These are phyloP conservation scores for Trichoderma hamatum DNA, from an alignment of 2,329 filamentous ascomycete genomes.

Conservation along the genomic window DNA sequence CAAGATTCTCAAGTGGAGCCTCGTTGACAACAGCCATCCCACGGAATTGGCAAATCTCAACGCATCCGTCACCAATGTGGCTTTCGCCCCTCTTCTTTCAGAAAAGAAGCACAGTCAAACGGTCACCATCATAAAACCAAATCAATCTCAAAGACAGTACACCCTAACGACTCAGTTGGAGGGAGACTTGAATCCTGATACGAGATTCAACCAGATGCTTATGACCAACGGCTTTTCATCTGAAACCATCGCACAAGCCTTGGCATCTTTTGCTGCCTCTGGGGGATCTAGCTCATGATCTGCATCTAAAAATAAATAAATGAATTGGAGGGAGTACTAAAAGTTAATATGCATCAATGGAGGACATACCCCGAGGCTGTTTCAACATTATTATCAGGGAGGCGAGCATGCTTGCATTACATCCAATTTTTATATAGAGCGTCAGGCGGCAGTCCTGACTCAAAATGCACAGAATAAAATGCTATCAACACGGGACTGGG, in stretches of 20 bases:
- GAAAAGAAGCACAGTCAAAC: conserved; percentile 49
- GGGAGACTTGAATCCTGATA: conserved; percentile 44
- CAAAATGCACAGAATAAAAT: background rate
- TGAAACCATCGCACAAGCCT: conserved; percentile 53
- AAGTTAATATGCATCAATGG: background rate
- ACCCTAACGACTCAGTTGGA: conserved; percentile 67
- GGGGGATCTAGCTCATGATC: conserved; percentile 26
- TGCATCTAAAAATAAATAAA: background rate
- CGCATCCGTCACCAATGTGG: conserved; percentile 79
- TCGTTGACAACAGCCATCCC: conserved; percentile 69
- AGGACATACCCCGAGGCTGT: conserved; percentile 8
- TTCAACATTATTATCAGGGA: background rate
- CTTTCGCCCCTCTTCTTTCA: conserved; percentile 67
- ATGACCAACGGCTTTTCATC: conserved; percentile 51
- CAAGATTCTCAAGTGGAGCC: conserved; percentile 79
- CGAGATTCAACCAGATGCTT: conserved; percentile 51
- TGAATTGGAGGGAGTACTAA: background rate
- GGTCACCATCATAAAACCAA: conserved; percentile 77
- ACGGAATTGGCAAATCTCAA: conserved; percentile 72
- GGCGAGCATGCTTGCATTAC: background rate
- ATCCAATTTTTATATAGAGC: background rate
- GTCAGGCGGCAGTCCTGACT: background rate
- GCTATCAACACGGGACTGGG: background rate
- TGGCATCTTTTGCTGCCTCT: conserved; percentile 48
- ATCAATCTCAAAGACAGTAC: conserved; percentile 66